A percentile compares a stretch with the other conserved stretches of the same genome.
These are phyloP conservation scores for Acidiella bohemica DNA, from an alignment of 495 filamentous ascomycete species.

Conservation along the genomic window DNA sequence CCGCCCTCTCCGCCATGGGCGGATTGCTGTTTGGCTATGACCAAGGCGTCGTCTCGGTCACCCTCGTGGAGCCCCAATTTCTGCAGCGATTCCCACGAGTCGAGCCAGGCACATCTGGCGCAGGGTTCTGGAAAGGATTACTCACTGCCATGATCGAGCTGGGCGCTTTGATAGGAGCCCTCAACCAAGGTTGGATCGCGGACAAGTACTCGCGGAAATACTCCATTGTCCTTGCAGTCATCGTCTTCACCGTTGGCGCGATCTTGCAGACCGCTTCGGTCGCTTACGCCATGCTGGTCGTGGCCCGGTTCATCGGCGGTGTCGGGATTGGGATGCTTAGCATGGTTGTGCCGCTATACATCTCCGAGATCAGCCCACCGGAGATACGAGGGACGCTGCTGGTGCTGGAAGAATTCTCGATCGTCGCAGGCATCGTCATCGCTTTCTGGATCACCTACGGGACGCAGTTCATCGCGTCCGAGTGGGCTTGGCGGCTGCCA, in stretches of 20 bases:
- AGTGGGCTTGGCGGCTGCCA: constrained; percentile 26
- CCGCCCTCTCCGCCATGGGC: constrained; percentile 41
- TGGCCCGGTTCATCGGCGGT: constrained; percentile 49
- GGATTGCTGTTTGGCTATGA: constrained; percentile 48
- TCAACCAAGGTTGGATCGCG: constrained; percentile 47
- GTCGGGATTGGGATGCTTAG: constrained; percentile 43
- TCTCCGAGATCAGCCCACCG: constrained; percentile 26
- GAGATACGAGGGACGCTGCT: constrained; percentile 27
- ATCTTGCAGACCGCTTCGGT: constrained; percentile 42
- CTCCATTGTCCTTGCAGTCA: constrained; percentile 42
- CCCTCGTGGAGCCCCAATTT: constrained; percentile 46
- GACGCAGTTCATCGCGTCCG: constrained; percentile 19
- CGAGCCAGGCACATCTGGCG: constrained; percentile 29
- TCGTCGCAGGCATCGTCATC: constrained; percentile 27
- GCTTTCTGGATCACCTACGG: constrained; percentile 29
- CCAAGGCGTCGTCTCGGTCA: constrained; percentile 41
- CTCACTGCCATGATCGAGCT: constrained; percentile 49
- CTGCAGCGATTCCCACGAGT: constrained; percentile 37
- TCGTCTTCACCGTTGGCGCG: constrained; percentile 42
- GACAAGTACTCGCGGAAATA: constrained; percentile 46
- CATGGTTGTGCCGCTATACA: constrained; percentile 26
- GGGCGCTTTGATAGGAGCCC: constrained; percentile 38
- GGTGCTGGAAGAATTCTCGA: constrained; percentile 26
- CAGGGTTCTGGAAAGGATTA: constrained; percentile 46
- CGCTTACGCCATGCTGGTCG: constrained; percentile 43